These are phyloP conservation scores for Penicillium corylophilum DNA, from an alignment of 2,329 filamentous ascomycete species.

Conservation along the genomic window DNA sequence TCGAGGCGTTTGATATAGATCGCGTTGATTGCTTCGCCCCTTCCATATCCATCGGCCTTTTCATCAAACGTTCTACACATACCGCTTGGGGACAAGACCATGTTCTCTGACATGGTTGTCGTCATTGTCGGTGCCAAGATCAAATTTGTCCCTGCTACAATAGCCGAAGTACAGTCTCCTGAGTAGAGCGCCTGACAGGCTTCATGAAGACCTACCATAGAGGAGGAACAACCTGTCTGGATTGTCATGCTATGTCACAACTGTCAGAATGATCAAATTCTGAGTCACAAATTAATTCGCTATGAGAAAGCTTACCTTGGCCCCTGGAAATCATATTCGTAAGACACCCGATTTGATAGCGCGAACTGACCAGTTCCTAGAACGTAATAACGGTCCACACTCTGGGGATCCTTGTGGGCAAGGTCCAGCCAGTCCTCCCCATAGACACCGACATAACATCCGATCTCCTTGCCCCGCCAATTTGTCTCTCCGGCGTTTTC, in stretches of 20 bases:
- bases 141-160: conserved; percentile 39
- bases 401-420: conserved; percentile 18
- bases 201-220: conserved; percentile 35
- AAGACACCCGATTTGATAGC: conserved; percentile 26
- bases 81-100: conserved; percentile 44
- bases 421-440: conserved; percentile 29
- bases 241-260: conserved; percentile 27
- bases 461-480: conserved; percentile 31
- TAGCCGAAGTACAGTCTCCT: conserved; percentile 23
- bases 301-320: conserved; percentile 19
- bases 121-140: conserved; percentile 31
- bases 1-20: conserved; percentile 49
- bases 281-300: not conserved
- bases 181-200: conserved; percentile 25
- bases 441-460: conserved; percentile 27
- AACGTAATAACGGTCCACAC: conserved; percentile 14
- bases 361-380: conserved; percentile 18
- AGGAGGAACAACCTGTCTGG: conserved; percentile 45
- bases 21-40: conserved; percentile 50
- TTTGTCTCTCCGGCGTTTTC: conserved; percentile 32
- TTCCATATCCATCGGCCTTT: conserved; percentile 52
- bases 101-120: conserved; percentile 15
- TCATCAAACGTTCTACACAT: conserved; percentile 50
- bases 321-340: conserved; percentile 22
- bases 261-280: not conserved